Evolutionary conservation across 306 rosid species (phyloP), one percentile per base, ranked within the genome.

Genomic region (Rosa persica): DNA sequence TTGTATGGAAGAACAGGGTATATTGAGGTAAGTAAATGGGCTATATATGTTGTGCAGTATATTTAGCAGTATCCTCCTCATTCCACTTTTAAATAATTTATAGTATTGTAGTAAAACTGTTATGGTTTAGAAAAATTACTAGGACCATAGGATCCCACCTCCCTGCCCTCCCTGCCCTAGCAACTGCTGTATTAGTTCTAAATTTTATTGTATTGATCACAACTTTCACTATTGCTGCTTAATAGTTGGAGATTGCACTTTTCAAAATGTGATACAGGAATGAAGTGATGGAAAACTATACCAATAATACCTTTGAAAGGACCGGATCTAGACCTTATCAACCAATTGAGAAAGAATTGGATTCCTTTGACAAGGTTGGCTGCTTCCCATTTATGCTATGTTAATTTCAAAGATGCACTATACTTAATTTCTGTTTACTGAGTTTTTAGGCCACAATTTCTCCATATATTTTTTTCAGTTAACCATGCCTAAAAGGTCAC

Each of bases 301-400:
- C 61, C 73, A 78, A 67, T 54, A 83, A 76, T 80, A 68, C 69
- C 49, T 76, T 76, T 89, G 84, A 74, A 78, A 85, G 77, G 72
- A 76, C 48, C 42, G 87, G 90, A 73, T 82, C 87, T 76, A 74
- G 82, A 44, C 78, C 80, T 79, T 76, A 65, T 82, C 73, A 80
- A 20, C 74, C 89, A 67, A 64, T 74, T 69, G 79, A 87, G 74
- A 81, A 85, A 84, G 88, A 85, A 72, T 86, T 87, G 61, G 94
- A 84, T 86, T 88, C 99, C 75, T 93, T 96, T 81, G 93, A 96
- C 73, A 89, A 93, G 98, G 99, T 96, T 75, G 51, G 82, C 46
- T 84, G 80, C 67, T 62, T 71, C 40, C 38, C 78, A 47, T 42
- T 13, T 75, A 48, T 52, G 74, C 66, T 49, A 54, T 42, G 60